Conservation (phyloP, 1,284 basidiomycete species). For the Sanghuangporus weigelae region DNA sequence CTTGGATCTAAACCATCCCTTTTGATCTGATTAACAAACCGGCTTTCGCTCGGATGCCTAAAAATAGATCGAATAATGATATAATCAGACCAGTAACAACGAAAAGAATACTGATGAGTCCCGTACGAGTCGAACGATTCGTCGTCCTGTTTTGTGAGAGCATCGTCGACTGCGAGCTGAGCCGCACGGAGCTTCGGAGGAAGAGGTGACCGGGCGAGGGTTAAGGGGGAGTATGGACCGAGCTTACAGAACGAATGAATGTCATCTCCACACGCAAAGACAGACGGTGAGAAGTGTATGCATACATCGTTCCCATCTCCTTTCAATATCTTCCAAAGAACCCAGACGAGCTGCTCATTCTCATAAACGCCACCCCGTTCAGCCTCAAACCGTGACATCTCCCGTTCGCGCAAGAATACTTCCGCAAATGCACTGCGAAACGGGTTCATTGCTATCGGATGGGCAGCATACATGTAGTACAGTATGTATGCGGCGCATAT, state of each 20-base stretch:
- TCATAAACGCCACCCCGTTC: constrained; percentile 48
- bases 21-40: background rate
- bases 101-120: background rate
- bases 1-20: constrained; percentile 5
- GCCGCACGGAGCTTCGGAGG: constrained; percentile 65
- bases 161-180: constrained; percentile 60
- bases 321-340: constrained; percentile 75
- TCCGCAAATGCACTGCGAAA: constrained; percentile 65
- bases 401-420: constrained; percentile 60
- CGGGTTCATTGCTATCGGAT: constrained; percentile 71
- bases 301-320: constrained; percentile 73
- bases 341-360: constrained; percentile 75
- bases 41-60: background rate
- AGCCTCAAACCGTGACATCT: constrained; percentile 46
- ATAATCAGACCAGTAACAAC: background rate
- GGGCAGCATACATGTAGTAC: constrained; percentile 57
- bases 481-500: constrained; percentile 64
- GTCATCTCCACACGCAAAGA: background rate
- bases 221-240: constrained; percentile 68
- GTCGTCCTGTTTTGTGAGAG: constrained; percentile 41
- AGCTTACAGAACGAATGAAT: constrained; percentile 39
- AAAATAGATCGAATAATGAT: background rate
- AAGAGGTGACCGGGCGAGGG: constrained; percentile 60
- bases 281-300: constrained; percentile 8
- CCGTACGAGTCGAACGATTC: constrained; percentile 31